Evolutionary conservation across 192 early-diverging fungal genomes (phyloP).

Genomic region (Phlyctochytrium bullatum): DNA sequence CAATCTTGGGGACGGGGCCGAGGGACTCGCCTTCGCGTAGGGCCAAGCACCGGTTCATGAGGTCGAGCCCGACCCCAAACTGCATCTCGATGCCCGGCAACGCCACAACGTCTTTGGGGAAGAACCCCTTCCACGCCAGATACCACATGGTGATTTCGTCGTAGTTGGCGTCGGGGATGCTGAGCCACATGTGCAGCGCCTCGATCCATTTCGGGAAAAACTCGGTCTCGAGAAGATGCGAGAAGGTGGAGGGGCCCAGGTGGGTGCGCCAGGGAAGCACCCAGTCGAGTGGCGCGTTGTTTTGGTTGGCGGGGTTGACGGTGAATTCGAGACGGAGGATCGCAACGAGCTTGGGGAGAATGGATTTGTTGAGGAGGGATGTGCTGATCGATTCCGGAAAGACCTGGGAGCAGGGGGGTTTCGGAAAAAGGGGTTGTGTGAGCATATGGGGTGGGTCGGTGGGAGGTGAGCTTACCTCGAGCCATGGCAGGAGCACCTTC

Average conservation of each 20-base stretch:
- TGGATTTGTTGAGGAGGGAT: slow-evolving; percentile 51
- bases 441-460: neutral
- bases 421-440: neutral
- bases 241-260: slow-evolving; percentile 47
- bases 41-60: slow-evolving; percentile 57
- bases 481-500: slow-evolving; percentile 59
- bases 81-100: slow-evolving; percentile 47
- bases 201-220: slow-evolving; percentile 80
- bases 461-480: slow-evolving; percentile 38
- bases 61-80: slow-evolving; percentile 66
- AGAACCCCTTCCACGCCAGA: slow-evolving; percentile 56
- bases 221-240: slow-evolving; percentile 66
- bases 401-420: slow-evolving; percentile 41
- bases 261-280: slow-evolving; percentile 64
- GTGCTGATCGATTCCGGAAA: slow-evolving; percentile 58
- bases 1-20: slow-evolving; percentile 29
- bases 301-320: slow-evolving; percentile 72
- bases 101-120: slow-evolving; percentile 44
- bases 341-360: slow-evolving; percentile 71
- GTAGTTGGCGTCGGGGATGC: slow-evolving; percentile 40
- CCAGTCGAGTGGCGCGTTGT: slow-evolving; percentile 60
- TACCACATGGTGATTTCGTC: slow-evolving; percentile 74
- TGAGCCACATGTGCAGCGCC: slow-evolving; percentile 69
- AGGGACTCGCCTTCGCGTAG: slow-evolving; percentile 27
- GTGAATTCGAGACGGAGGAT: slow-evolving; percentile 59